These are phyloP conservation scores for Claviceps quebecensis DNA, from an alignment of 2,329 filamentous ascomycete genomes.

Conservation along the genomic window DNA sequence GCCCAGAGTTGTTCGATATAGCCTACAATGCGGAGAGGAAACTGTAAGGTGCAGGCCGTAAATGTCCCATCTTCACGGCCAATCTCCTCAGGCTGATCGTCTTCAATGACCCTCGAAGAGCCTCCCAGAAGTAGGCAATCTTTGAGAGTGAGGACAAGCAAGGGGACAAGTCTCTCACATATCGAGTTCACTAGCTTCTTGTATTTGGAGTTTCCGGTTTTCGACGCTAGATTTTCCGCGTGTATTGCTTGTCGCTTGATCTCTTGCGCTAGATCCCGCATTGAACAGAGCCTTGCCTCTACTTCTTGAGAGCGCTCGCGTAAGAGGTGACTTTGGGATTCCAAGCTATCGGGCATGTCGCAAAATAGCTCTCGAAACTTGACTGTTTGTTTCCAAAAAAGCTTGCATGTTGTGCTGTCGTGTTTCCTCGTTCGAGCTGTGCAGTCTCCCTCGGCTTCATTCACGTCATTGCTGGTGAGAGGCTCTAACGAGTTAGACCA, in stretches of 20 bases:
- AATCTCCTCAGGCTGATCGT: not conserved
- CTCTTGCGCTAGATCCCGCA: not conserved
- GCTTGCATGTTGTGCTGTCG: not conserved
- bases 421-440: not conserved
- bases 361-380: not conserved
- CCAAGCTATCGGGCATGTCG: not conserved
- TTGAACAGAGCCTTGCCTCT: not conserved
- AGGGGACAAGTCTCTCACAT: slow-evolving; percentile 12
- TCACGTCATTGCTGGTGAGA: not conserved
- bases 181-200: slow-evolving; percentile 6
- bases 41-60: slow-evolving; percentile 6
- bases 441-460: not conserved
- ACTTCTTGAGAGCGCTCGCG: not conserved
- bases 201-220: not conserved
- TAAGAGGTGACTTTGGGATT: not conserved
- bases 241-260: not conserved
- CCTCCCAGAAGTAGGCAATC: slow-evolving; percentile 11
- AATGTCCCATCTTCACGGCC: not conserved
- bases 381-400: not conserved
- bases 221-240: not conserved
- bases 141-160: slow-evolving; percentile 12
- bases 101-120: not conserved
- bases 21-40: slow-evolving; percentile 1
- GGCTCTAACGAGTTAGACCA: not conserved
- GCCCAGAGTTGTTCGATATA: slow-evolving; percentile 1